Evolutionary conservation across 169 alveolate genomes (phyloP), one percentile per base, ranked within the genome.

Genomic region (Cryptosporidium tyzzeri): DNA sequence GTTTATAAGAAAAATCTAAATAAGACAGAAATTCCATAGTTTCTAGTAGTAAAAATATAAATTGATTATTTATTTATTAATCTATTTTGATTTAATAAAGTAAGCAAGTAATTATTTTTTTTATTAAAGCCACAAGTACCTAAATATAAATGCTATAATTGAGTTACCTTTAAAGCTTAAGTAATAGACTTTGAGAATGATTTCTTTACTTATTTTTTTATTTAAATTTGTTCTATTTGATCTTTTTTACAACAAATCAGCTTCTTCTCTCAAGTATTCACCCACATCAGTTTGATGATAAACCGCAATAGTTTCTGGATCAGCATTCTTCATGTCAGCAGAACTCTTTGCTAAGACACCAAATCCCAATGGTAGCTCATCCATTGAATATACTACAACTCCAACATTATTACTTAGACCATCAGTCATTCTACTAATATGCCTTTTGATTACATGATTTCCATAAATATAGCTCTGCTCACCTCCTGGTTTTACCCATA

Each of bases 401-500:
- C 97, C 97, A 12, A 94, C 93, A 67, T 95, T 93, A 33, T 91
- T 87, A 3, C 96, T 95, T 31, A 95, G 92, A 55, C 95, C 95
- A 71, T 96, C 98, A n/a, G 97, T 95, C 92, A 96, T 96, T 73
- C 96, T 92, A 58, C 96, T 97, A 18, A 97, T 91, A 86, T 97
- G 98, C 16, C 97, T 95, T 94, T 96, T 97, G 35, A 96, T 93
- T 29, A 96, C 96, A 91, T 97, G 97, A 92, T 97, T 96, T 44
- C 98, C 99, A 93, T 97, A 97, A 68, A 96, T 93, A 91, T 80
- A 97, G 68, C 97, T 93, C 92, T 97, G 97, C 80, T 96, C 98
- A 35, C 98, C 98, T 41, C 95, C 95, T 58, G 98, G 97, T 85
- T 96, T 97, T 33, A 97, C 94, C 99, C 99, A 97, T 18, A 96